Percentiles rank a stretch among this genome's conserved stretches.
Evolutionary conservation across 345 rosid genomes (phyloP).

Genomic region (Clausena lansium): DNA sequence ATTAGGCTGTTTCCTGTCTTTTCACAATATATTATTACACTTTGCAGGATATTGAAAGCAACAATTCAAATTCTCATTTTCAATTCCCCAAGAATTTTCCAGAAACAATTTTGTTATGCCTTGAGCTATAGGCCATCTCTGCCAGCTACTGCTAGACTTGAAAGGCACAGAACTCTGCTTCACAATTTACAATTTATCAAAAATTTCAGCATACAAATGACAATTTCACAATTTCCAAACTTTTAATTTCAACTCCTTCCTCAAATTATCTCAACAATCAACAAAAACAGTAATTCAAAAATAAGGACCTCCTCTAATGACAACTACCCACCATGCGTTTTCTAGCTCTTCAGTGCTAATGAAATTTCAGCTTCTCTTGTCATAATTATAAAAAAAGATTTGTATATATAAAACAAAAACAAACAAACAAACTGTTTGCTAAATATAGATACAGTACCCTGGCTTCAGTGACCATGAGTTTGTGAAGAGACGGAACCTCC

Average conservation of each 20-base stretch:
- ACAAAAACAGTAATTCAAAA: not conserved
- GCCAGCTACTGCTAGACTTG: not conserved
- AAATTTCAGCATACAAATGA: not conserved
- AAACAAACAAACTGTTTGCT: not conserved
- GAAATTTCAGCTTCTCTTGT: not conserved
- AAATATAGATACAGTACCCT: constrained; percentile 40
- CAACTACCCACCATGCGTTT: not conserved
- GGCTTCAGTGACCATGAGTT: constrained; percentile 62
- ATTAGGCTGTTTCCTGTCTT: not conserved
- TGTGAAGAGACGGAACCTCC: constrained; percentile 62
- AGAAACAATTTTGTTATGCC: not conserved
- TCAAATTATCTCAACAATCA: not conserved
- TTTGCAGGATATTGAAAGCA: not conserved
- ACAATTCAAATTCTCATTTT: not conserved
- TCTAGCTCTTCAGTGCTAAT: not conserved
- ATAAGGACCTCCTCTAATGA: not conserved
- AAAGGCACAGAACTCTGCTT: not conserved
- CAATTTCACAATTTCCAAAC: not conserved
- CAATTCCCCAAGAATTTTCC: not conserved
- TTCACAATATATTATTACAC: not conserved
- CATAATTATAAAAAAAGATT: not conserved
- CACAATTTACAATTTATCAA: not conserved
- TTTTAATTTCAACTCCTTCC: not conserved
- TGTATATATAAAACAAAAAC: no score
- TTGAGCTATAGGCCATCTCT: not conserved